These are phyloP conservation scores for Thoreauomyces humboldtii DNA, from an alignment of 192 early-diverging fungal species.

Conservation along the genomic window DNA sequence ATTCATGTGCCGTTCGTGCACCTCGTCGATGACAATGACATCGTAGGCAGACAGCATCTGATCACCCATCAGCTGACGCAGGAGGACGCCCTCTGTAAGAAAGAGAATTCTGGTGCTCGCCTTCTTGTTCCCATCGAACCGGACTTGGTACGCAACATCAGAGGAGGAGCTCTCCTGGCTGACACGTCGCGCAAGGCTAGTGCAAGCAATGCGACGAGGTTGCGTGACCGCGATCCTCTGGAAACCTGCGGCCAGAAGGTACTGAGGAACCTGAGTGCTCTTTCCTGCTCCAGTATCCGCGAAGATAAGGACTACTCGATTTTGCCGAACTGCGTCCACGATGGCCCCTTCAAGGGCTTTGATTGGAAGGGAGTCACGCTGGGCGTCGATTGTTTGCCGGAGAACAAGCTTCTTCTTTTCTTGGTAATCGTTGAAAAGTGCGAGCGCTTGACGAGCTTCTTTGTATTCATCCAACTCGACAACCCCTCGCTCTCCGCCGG, in stretches of 20 bases:
- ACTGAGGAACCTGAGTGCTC: slow-evolving; percentile 83
- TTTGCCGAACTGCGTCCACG: slow-evolving; percentile 50
- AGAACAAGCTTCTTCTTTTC: slow-evolving; percentile 36
- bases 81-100: slow-evolving; percentile 70
- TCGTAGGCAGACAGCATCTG: slow-evolving; percentile 59
- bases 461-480: background rate
- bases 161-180: slow-evolving; percentile 42
- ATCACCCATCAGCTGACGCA: slow-evolving; percentile 68
- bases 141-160: slow-evolving; percentile 60
- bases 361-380: slow-evolving; percentile 53
- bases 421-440: slow-evolving; percentile 53
- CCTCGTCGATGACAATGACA: slow-evolving; percentile 77
- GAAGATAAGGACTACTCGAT: slow-evolving; percentile 66
- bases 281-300: slow-evolving; percentile 51
- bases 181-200: slow-evolving; percentile 61
- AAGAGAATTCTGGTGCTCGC: slow-evolving; percentile 64
- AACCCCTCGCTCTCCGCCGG: background rate
- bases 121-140: slow-evolving; percentile 54
- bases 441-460: slow-evolving; percentile 38
- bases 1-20: slow-evolving; percentile 71
- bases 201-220: slow-evolving; percentile 76
- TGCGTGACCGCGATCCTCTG: slow-evolving; percentile 77
- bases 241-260: slow-evolving; percentile 57
- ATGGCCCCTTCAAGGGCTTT: slow-evolving; percentile 59
- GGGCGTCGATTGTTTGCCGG: slow-evolving; percentile 48